A percentile compares a stretch with the other conserved stretches of the same genome.
phyloP scores from a whole-genome alignment of 73 alveolate genomes.

The Paramecium primaurelia region DNA sequence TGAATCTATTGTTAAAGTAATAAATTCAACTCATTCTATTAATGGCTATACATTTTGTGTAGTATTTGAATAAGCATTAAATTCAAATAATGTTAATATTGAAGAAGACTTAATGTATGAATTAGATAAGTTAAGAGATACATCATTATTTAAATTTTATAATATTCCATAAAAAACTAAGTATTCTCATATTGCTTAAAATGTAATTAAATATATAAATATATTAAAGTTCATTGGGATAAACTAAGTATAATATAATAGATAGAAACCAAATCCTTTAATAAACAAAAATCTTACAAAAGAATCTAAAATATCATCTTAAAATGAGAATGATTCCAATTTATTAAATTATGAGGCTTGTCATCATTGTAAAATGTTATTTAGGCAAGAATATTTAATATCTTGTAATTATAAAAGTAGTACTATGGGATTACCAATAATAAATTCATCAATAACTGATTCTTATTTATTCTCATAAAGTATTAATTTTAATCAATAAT shows the following conservation, averaged over 20 bases:
- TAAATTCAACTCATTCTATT: neutral
- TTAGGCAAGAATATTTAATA: constrained; percentile 36
- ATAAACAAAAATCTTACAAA: neutral
- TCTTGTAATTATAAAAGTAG: constrained; percentile 14
- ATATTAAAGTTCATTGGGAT: neutral
- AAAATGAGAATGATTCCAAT: neutral
- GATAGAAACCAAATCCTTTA: constrained; percentile 12
- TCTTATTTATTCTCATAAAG: neutral
- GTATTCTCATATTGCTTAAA: constrained; percentile 17
- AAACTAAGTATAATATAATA: neutral
- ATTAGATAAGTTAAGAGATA: constrained; percentile 26
- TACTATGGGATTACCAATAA: neutral
- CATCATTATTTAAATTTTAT: constrained; percentile 8
- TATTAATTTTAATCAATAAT: neutral
- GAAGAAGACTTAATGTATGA: constrained; percentile 30
- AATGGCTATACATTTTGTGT: neutral
- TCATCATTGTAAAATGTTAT: constrained; percentile 30
- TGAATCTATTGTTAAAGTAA: neutral
- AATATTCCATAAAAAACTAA: constrained; percentile 43
- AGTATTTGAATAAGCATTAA: constrained; percentile 2
- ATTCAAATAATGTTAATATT: neutral
- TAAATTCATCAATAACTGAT: neutral
- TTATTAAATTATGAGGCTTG: neutral
- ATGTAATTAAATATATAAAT: neutral
- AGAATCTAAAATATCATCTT: neutral